Evolutionary conservation across 768 basidiomycete species (phyloP), one percentile per base, ranked within the genome.

Genomic region (Dioszegia hungarica): DNA sequence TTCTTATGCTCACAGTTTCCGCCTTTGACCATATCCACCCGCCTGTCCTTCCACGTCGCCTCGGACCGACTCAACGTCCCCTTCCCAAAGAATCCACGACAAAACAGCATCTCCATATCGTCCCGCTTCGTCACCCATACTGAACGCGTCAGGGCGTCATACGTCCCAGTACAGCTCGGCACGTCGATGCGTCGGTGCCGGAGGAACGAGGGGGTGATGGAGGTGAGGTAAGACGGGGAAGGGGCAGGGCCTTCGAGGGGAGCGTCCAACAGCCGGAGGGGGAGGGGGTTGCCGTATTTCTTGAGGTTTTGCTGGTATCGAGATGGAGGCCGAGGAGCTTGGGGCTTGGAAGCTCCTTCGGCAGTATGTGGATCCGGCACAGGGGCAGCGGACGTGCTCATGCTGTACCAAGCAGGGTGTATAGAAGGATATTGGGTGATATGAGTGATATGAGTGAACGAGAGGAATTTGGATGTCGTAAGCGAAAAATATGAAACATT

Each of bases 11-110:
- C 78, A 85, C 90, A 66, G 81, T 77, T 80, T 34, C 80, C 81
- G 20, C 80, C 81, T 55, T 80, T 81, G 46, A 83, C 77, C 69
- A 76, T 80, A 70, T 89, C 90, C 57, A 87, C 79, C 65, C 89
- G 86, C 43, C 95, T 79, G 19, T 85, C 82, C 57, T 86, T 79
- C 95, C 95, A 99, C 54, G 85, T 90, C 8, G 94, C 93, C 75
- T 99, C 95, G 75, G 92, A 95, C 56, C 95, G 78, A 37, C 90
- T 93, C 50, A 99, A 79, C 71, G 88, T 88, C 0, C 95, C 95
- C 75, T 99, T 99, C 22, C 95, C 95, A 74, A 98, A 99, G 78
- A 98, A 97, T 0, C 95, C 95, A 58, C 88, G 78, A 43, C 83
- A 79, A 89, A 95, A 99, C 34, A 98, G 80, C 4, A 86, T 77